Conservation (phyloP, 768 basidiomycete species). For the Serendipita sp. region DNA sequence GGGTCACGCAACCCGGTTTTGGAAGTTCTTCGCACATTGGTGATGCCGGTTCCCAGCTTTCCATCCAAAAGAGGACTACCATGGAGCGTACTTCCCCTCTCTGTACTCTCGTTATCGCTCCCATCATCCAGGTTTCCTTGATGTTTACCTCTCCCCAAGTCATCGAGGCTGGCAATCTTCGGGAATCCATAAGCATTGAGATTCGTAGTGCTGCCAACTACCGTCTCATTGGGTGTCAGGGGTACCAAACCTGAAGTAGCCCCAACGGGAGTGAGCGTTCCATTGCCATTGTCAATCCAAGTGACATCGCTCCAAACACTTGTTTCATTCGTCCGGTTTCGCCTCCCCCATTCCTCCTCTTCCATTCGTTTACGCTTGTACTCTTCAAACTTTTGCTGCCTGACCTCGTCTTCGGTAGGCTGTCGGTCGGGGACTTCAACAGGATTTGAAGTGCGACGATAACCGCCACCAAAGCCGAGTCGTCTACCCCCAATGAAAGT, state of each 20-base stretch:
- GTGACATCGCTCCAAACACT: constrained; percentile 2
- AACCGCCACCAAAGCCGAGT: background rate
- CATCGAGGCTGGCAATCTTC: background rate
- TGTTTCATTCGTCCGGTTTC: background rate
- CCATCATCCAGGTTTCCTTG: background rate
- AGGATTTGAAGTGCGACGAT: background rate
- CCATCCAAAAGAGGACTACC: background rate
- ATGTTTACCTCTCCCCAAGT: background rate
- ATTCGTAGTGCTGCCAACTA: background rate
- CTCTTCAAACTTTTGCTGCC: background rate
- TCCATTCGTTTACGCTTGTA: background rate
- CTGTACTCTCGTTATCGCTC: constrained; percentile 1
- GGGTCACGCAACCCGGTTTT: background rate
- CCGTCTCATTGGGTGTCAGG: background rate
- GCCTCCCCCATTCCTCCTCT: background rate
- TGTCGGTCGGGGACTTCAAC: background rate
- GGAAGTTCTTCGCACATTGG: background rate
- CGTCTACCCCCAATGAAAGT: background rate
- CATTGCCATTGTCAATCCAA: background rate
- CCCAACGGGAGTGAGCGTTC: background rate
- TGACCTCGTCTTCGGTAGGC: background rate
- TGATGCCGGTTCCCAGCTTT: background rate
- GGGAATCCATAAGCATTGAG: background rate
- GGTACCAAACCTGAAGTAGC: background rate
- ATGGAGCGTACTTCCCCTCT: background rate